Percentiles rank a stretch among this genome's conserved stretches.
Evolutionary conservation across 129 eudicot genomes (phyloP).

Genomic region (Escallonia herrerae): DNA sequence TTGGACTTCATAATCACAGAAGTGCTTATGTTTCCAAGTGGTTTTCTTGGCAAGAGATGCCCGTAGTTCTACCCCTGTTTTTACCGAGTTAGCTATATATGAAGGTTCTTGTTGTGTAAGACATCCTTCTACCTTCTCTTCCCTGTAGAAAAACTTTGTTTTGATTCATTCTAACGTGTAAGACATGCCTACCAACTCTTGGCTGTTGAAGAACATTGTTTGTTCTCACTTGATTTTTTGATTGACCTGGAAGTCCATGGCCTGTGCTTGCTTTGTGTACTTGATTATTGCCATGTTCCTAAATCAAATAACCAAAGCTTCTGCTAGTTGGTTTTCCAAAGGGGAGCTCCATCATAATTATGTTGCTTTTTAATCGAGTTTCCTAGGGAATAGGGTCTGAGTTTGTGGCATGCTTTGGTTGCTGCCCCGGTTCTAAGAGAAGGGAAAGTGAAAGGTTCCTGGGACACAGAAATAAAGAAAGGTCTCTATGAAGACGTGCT

Average conservation of each 20-base stretch:
- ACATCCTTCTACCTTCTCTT: too few species aligned
- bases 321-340: too few species aligned
- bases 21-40: slow-evolving; percentile 21
- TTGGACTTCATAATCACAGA: slow-evolving; percentile 21
- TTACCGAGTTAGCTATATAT: slow-evolving; percentile 17
- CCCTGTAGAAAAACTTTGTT: slow-evolving; percentile 30
- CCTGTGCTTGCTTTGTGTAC: too few species aligned
- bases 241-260: too few species aligned
- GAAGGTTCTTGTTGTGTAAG: slow-evolving; percentile 34
- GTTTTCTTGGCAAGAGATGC: slow-evolving; percentile 25
- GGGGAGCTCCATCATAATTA: not conserved
- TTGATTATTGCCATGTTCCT: too few species aligned
- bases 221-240: too few species aligned
- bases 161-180: slow-evolving; percentile 11
- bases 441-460: slow-evolving; percentile 3
- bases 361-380: not conserved
- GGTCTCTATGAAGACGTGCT: not conserved
- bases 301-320: too few species aligned
- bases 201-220: too few species aligned
- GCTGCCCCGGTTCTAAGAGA: slow-evolving; percentile 10
- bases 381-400: slow-evolving; percentile 4
- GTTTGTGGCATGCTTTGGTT: slow-evolving; percentile 8
- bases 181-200: not conserved
- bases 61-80: slow-evolving; percentile 26
- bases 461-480: not conserved